Base-by-base conservation (phyloP, 192 early-diverging fungal genomes). In the Phycomyces blakesleeanus region DNA sequence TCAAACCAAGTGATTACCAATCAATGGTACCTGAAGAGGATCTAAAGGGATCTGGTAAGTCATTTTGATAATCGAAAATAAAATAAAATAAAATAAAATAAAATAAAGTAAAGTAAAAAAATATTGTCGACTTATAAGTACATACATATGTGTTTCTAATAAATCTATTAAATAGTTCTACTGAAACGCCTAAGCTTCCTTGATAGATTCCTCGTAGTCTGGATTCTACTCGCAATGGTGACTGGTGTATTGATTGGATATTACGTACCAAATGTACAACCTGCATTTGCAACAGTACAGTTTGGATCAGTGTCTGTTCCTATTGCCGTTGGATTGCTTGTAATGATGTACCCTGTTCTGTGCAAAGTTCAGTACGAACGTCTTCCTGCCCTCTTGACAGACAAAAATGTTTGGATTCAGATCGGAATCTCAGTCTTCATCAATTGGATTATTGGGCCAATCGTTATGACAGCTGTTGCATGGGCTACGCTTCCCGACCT, bases 291-390 rank as follows among this genome's bases (percentile, higher is more conserved):
- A 50, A 74, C 76, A 3, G 78, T 81, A 8, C 66, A 80, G 26
- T 76, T 91, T 61, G 87, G 67, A 44, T 78, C 77, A 49, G 87
- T 91, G 2, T 91, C 89, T 34, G 56, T 88, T 5, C 86, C 89
- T 1, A 84, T 90, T 49, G 85, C 81, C 9, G 55, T 90, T 47
- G 87, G 88, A 0, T 56, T 91, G 42, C 69, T 89, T 5, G 29
- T 76, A 9, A 91, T 91, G 88, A 87, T 91, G 82, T 88, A 87
- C 55, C 89, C 89, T 5, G 86, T 91, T 10, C 75, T 91, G 11
- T 86, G 84, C 58, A 77, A 76, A 59, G 73, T 85, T 16, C 68
- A 77, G 21, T 85, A 83, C 54, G 84, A 84, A 49, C 39, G 58
- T 15, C 54, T 85, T 2, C 63, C 61, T 0, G 57, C 14, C 4